Conservation (phyloP, 208 protist genomes). For the Leishmania guyanensis region DNA sequence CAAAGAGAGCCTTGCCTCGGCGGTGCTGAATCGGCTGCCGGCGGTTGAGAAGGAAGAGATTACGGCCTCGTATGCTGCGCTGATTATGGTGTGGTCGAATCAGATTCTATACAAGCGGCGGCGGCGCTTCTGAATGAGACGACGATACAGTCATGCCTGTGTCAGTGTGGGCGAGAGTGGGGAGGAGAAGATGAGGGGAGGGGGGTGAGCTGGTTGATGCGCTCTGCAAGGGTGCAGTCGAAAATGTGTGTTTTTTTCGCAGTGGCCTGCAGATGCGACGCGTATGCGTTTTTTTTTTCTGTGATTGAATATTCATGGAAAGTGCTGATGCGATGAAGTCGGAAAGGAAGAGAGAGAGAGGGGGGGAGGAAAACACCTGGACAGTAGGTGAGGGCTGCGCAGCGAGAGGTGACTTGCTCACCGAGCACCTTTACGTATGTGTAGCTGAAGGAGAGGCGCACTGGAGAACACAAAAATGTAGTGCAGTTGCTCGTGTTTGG, state of each 20-base stretch:
- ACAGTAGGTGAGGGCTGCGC: not conserved
- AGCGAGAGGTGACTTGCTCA: not conserved
- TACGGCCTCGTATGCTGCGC: constrained; percentile 80
- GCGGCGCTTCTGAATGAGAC: constrained; percentile 29
- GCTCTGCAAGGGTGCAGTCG: too few relatives aligned
- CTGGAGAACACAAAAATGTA: not conserved
- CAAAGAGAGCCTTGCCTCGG: constrained; percentile 54
- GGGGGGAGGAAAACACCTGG: not conserved
- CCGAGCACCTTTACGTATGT: not conserved
- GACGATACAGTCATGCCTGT: not conserved
- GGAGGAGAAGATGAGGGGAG: not conserved
- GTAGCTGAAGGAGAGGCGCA: not conserved
- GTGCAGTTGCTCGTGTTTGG: not conserved
- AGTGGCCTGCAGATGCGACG: not conserved
- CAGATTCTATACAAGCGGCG: constrained; percentile 49
- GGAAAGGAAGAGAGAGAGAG: not conserved
- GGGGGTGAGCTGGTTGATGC: not conserved
- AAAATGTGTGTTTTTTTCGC: too few relatives aligned
- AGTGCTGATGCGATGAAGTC: not conserved
- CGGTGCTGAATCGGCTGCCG: constrained; percentile 69
- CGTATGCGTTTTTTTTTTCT: not conserved
- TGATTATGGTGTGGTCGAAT: constrained; percentile 88
- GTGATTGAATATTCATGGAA: not conserved
- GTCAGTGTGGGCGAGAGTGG: not conserved
- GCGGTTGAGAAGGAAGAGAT: constrained; percentile 81